phyloP scores from a whole-genome alignment of 257 asterid genomes.

The Penstemon newberryi region DNA sequence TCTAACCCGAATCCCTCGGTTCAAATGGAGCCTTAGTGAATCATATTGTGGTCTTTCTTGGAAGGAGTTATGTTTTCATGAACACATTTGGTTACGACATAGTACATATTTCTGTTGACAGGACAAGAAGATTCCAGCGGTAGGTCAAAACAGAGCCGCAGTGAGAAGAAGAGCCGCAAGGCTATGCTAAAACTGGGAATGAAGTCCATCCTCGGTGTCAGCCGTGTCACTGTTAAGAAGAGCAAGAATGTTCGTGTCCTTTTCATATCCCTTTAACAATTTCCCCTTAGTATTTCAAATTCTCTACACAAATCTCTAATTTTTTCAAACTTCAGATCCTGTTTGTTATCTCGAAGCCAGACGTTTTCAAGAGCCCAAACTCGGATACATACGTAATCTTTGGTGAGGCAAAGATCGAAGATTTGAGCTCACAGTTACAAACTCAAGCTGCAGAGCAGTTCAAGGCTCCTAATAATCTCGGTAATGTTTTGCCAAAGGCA shows the following conservation, averaged over 20 bases:
- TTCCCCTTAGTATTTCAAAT: no score
- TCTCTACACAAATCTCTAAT: no score
- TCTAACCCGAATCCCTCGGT: no score
- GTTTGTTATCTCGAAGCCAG: conserved; percentile 39
- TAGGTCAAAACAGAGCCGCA: conserved; percentile 38
- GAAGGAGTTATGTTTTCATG: no score
- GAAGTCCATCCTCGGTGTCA: conserved; percentile 34
- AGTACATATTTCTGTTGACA: background rate
- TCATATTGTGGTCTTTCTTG: background rate
- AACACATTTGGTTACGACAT: background rate
- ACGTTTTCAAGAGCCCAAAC: conserved; percentile 40
- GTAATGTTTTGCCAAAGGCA: no score
- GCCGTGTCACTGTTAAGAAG: conserved; percentile 35
- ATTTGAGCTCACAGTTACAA: conserved; percentile 40
- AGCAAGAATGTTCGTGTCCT: conserved; percentile 28
- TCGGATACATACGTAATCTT: conserved; percentile 37
- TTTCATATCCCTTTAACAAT: no score
- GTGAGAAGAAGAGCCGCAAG: conserved; percentile 43
- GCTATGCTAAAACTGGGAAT: conserved; percentile 41
- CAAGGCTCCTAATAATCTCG: background rate
- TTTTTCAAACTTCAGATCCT: conserved; percentile 23
- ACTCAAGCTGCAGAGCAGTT: conserved; percentile 38
- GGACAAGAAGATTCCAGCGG: conserved; percentile 24
- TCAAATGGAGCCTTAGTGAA: background rate
- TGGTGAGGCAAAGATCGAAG: conserved; percentile 41